These are phyloP conservation scores for Exophiala sideris DNA, from an alignment of 2,329 filamentous ascomycete species.

Conservation along the genomic window DNA sequence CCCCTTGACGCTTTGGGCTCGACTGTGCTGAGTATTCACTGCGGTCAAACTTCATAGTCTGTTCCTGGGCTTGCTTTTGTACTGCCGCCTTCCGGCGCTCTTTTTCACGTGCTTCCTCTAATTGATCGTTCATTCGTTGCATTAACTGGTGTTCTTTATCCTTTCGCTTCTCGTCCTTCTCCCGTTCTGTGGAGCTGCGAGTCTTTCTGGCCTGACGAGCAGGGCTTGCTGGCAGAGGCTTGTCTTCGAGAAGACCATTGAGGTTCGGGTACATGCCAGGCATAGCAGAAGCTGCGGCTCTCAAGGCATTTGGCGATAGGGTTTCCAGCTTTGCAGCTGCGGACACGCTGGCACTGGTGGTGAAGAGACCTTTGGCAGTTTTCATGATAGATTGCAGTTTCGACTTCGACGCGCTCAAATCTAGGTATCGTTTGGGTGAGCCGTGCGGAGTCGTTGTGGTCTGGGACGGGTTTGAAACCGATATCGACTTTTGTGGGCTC, in stretches of 20 bases:
- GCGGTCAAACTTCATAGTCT: constrained; percentile 31
- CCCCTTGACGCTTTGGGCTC: constrained; percentile 23
- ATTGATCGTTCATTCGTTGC: constrained; percentile 37
- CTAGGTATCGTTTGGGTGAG: constrained; percentile 57
- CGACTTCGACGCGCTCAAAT: constrained; percentile 87
- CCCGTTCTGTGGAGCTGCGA: constrained; percentile 58
- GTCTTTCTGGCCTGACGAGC: constrained; percentile 47
- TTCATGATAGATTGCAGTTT: constrained; percentile 89
- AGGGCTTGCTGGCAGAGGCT: constrained; percentile 32
- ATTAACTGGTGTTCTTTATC: constrained; percentile 26
- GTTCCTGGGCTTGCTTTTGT: constrained; percentile 34
- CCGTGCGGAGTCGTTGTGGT: constrained; percentile 57
- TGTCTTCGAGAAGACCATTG: constrained; percentile 23
- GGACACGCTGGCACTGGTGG: constrained; percentile 63
- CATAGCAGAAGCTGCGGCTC: constrained; percentile 30
- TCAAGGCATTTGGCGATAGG: constrained; percentile 41
- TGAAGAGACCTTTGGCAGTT: constrained; percentile 80
- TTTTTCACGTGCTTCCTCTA: constrained; percentile 34
- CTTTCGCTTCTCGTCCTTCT: constrained; percentile 38
- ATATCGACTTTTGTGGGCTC: constrained; percentile 55
- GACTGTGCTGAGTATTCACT: constrained; percentile 30
- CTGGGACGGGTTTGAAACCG: constrained; percentile 59
- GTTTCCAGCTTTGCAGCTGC: constrained; percentile 58
- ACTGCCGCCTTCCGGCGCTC: constrained; percentile 35
- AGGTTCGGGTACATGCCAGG: constrained; percentile 31